phyloP scores from a whole-genome alignment of 2,329 filamentous ascomycete species.

The Aureobasidium sp. region DNA sequence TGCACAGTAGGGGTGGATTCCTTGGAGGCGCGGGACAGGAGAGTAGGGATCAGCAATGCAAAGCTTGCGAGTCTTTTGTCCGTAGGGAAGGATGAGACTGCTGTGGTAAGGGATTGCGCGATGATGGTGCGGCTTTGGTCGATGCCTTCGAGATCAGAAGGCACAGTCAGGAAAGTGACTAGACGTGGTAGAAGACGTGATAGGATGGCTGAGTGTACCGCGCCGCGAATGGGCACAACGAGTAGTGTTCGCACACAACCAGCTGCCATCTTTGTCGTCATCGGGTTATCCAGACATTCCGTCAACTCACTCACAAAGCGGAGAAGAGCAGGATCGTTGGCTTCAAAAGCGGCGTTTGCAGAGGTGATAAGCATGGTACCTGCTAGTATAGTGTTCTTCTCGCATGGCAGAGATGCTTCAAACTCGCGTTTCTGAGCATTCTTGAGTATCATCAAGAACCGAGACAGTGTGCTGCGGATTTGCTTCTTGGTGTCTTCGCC shows the following conservation, averaged over 20 bases:
- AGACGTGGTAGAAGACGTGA: conserved; percentile 69
- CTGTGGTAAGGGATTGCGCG: conserved; percentile 68
- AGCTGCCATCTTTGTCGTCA: conserved; percentile 82
- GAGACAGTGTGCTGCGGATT: conserved; percentile 71
- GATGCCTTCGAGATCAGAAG: conserved; percentile 63
- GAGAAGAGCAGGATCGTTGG: conserved; percentile 55
- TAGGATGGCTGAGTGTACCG: conserved; percentile 62
- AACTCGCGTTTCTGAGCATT: conserved; percentile 68
- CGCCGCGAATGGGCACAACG: conserved; percentile 47
- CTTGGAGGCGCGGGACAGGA: conserved; percentile 64
- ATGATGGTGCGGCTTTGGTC: conserved; percentile 66
- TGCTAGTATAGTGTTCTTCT: conserved; percentile 86
- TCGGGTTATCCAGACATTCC: conserved; percentile 73
- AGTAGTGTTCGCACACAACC: conserved; percentile 82
- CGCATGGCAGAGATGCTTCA: conserved; percentile 73
- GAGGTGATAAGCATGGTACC: conserved; percentile 85
- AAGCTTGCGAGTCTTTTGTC: conserved; percentile 53
- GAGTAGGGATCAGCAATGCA: conserved; percentile 67
- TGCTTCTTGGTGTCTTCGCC: conserved; percentile 54
- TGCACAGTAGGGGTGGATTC: conserved; percentile 42
- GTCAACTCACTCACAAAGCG: conserved; percentile 73
- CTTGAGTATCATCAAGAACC: conserved; percentile 73
- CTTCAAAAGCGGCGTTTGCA: conserved; percentile 58
- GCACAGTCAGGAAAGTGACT: conserved; percentile 63
- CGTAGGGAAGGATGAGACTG: conserved; percentile 44